Percentiles rank a stretch among this genome's conserved stretches.
These are phyloP conservation scores for Phytophthora fragariae DNA, from an alignment of 352 stramenopile genomes.

Conservation along the genomic window DNA sequence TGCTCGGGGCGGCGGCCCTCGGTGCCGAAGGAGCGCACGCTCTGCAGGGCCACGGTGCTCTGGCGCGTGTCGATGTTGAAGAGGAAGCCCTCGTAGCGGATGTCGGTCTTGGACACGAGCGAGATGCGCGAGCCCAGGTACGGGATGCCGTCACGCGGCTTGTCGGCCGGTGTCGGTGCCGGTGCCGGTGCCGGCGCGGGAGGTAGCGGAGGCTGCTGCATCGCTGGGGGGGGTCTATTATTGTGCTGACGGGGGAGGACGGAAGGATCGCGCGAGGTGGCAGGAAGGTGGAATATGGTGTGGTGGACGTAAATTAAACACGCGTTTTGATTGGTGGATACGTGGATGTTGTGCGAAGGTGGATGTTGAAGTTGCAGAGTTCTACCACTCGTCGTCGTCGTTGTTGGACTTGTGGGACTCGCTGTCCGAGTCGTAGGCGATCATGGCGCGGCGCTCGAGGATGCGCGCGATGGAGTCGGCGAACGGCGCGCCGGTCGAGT, in stretches of 20 bases:
- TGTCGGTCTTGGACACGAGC: constrained; percentile 90
- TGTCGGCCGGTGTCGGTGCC: constrained; percentile 17
- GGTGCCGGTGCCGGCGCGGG: constrained; percentile 8
- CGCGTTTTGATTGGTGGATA: background rate
- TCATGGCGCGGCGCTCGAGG: constrained; percentile 60
- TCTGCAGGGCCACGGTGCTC: constrained; percentile 84
- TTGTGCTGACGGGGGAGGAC: too few species aligned
- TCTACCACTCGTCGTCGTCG: constrained; percentile 43
- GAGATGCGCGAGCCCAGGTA: constrained; percentile 87
- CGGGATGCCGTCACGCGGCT: constrained; percentile 65
- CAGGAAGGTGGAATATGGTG: background rate
- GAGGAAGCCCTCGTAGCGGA: constrained; percentile 86
- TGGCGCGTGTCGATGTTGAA: constrained; percentile 90
- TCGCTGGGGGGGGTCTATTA: background rate
- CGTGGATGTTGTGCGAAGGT: constrained; percentile 5
- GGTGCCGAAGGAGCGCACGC: constrained; percentile 85
- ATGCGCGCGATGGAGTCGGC: constrained; percentile 69
- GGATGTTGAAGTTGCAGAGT: constrained; percentile 6
- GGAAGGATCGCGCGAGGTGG: constrained; percentile 12
- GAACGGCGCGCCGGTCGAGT: constrained; percentile 42
- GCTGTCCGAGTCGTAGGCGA: constrained; percentile 73
- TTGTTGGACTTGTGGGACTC: constrained; percentile 26
- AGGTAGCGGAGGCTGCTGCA: constrained; percentile 43
- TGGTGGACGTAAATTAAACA: background rate
- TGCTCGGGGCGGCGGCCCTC: constrained; percentile 79